phyloP scores from a whole-genome alignment of 306 rosid species.

The Citrullus amarus region DNA sequence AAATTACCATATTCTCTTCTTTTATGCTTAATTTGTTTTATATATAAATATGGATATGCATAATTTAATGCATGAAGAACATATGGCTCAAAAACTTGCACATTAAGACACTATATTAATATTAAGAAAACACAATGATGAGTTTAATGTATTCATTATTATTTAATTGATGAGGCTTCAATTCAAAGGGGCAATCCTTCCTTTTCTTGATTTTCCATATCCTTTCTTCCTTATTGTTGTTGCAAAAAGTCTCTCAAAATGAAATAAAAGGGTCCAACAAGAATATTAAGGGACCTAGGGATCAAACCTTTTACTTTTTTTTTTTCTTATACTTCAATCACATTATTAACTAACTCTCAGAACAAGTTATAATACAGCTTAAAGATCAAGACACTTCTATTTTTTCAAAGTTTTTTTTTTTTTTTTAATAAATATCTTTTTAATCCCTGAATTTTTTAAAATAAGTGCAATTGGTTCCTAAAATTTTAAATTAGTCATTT shows the following conservation, averaged over 20 bases:
- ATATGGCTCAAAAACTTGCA: neutral
- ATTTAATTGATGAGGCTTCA: neutral
- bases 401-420: too few relatives aligned
- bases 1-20: neutral
- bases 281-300: neutral
- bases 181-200: too few relatives aligned
- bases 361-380: neutral
- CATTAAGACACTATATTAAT: neutral
- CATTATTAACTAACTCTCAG: neutral
- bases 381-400: neutral
- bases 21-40: neutral
- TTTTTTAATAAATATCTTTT: too few relatives aligned
- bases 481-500: too few relatives aligned
- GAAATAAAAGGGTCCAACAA: neutral
- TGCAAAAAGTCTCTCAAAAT: neutral
- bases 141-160: neutral
- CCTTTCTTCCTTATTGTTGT: neutral
- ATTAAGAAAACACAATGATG: neutral
- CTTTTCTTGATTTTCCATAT: neutral
- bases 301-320: neutral
- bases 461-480: too few relatives aligned
- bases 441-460: too few relatives aligned
- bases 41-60: too few relatives aligned
- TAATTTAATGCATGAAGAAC: too few relatives aligned
- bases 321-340: neutral